Evolutionary conservation across 495 filamentous ascomycete species (phyloP).

Genomic region (Neurospora sp.): DNA sequence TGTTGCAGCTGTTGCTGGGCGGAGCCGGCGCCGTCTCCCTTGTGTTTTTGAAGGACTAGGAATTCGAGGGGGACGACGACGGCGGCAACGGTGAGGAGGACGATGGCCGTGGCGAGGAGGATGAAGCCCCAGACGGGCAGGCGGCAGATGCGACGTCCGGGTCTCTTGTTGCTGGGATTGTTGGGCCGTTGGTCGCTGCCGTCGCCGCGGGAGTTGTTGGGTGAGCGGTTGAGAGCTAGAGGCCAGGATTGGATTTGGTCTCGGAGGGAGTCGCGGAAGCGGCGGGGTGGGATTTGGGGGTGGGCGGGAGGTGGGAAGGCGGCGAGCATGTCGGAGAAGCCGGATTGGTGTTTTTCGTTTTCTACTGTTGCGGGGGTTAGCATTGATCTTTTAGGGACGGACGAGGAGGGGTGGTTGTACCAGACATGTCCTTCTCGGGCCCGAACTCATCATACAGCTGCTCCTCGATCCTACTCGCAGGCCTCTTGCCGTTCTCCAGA

Average conservation of each 20-base stretch:
- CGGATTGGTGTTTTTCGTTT: constrained; percentile 43
- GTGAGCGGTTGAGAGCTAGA: constrained; percentile 18
- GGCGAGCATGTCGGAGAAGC: constrained; percentile 79
- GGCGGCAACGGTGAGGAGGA: constrained; percentile 76
- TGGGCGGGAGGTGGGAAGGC: constrained; percentile 80
- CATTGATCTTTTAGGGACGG: not conserved
- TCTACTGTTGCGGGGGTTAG: constrained; percentile 30
- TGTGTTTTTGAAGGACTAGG: constrained; percentile 51
- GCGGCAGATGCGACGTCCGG: constrained; percentile 52
- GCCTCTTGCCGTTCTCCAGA: constrained; percentile 71
- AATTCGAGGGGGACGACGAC: constrained; percentile 80
- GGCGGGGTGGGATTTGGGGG: constrained; percentile 39
- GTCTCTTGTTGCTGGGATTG: constrained; percentile 14
- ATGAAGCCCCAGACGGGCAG: constrained; percentile 75
- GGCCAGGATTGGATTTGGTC: constrained; percentile 32
- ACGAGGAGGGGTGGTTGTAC: constrained; percentile 17
- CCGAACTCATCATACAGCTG: constrained; percentile 20
- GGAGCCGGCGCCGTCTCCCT: constrained; percentile 17
- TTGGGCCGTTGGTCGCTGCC: constrained; percentile 6
- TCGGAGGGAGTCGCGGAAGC: constrained; percentile 30
- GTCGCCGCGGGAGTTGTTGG: constrained; percentile 20
- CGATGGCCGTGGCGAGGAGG: constrained; percentile 52
- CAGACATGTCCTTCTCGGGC: constrained; percentile 27
- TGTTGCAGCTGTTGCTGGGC: constrained; percentile 26
- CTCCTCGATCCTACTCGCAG: constrained; percentile 58